Evolutionary conservation across 73 alveolate genomes (phyloP), one percentile per base, ranked within the genome.

Genomic region (Paraurostyla sp.): DNA sequence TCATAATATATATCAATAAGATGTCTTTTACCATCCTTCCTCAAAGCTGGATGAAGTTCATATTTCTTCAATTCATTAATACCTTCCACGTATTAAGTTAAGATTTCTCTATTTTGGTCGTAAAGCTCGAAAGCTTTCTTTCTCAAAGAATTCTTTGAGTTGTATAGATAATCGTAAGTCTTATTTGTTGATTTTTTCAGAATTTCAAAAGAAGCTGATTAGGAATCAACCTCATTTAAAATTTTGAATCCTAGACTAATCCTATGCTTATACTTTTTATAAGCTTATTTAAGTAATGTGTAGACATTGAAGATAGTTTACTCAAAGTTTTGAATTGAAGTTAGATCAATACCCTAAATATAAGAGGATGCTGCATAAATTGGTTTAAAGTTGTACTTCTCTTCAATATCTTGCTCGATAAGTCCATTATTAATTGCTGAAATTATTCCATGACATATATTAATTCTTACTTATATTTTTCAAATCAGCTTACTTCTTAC

Each of bases 291-390:
- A 0, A 73, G 36, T 15, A 73, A 16, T 15, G 69, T 3, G 71
- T 73, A 73, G 27, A 43, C 87, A 33, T 73, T 73, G 71, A 73
- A 73, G 32, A 43, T 43, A 7, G 9, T 25, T 71, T 73, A 50
- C 50, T 73, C 87, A 50, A 73, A 73, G 36, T 73, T 73, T 50
- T 73, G 52, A 16, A 73, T 42, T 27, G 87, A 30, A 45, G 87
- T 73, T 38, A 73, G 29, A 45, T 73, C 87, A 1, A 73, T 18
- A 43, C 42, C 87, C 57, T 23, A 15, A 1, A 73, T 73, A 6
- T 16, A 73, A 2, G 73, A 48, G 9, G 71, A 22, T 1, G 87
- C 87, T 6, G 87, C 87, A 27, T 73, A 73, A 13, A 73, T 73
- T 45, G 87, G 87, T 29, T 73, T 73, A 25, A 73, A 73, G 49